Conservation (phyloP, 2,329 filamentous ascomycete genomes). For the Aspergillus oerlinghausenensis region DNA sequence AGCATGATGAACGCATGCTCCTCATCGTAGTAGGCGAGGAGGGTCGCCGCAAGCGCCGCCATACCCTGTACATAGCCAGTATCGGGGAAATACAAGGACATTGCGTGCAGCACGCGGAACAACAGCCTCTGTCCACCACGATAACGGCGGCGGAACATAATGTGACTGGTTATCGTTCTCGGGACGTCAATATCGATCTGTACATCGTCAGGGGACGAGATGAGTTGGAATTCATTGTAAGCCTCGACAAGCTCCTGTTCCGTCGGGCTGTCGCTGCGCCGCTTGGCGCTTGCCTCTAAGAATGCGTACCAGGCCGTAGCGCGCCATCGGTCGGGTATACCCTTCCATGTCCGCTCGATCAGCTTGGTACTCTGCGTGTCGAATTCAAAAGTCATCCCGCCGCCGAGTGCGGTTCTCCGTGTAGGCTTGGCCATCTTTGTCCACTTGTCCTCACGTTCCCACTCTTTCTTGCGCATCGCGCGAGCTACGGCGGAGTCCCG, state of each 20-base stretch:
- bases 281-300: slow-evolving; percentile 69
- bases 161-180: slow-evolving; percentile 87
- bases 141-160: slow-evolving; percentile 94
- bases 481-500: slow-evolving; percentile 46
- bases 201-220: slow-evolving; percentile 80
- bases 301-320: slow-evolving; percentile 94
- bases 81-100: slow-evolving; percentile 84
- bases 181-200: slow-evolving; percentile 98
- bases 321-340: slow-evolving; percentile 94
- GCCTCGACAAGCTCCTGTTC: slow-evolving; percentile 68
- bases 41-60: slow-evolving; percentile 85
- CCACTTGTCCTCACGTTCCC: slow-evolving; percentile 62
- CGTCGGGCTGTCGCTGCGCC: slow-evolving; percentile 55
- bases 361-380: slow-evolving; percentile 78
- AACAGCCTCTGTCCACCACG: slow-evolving; percentile 85
- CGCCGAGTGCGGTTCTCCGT: slow-evolving; percentile 45
- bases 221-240: slow-evolving; percentile 68
- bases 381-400: slow-evolving; percentile 69
- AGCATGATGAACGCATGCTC: slow-evolving; percentile 94
- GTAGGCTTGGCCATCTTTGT: slow-evolving; percentile 58
- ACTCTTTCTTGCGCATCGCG: slow-evolving; percentile 54
- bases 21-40: slow-evolving; percentile 96
- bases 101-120: slow-evolving; percentile 86
- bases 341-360: slow-evolving; percentile 92
- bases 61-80: slow-evolving; percentile 98